Conservation (phyloP, 2,329 filamentous ascomycete species). For the Alternaria novae-zelandiae region DNA sequence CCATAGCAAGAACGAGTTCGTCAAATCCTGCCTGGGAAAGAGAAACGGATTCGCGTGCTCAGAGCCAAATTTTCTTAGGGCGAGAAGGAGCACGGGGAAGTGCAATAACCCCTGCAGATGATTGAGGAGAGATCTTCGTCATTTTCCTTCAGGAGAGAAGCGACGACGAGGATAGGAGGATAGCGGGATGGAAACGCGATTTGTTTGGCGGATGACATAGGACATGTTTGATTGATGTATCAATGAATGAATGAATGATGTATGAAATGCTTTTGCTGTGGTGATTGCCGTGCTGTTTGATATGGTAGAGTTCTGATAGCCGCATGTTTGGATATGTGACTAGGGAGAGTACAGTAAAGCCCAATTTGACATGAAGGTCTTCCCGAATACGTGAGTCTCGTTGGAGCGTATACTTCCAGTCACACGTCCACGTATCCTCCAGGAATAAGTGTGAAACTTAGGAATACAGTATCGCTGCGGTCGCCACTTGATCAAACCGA, state of each 20-base stretch:
- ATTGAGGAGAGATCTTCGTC: background rate
- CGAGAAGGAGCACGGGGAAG: background rate
- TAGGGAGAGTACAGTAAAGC: rapidly evolving
- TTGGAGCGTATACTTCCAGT: rapidly evolving
- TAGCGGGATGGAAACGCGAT: background rate
- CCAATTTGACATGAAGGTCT: background rate
- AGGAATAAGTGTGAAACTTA: background rate
- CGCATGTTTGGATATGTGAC: background rate
- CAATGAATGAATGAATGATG: background rate
- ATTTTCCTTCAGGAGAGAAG: too few species aligned
- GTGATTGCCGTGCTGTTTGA: too few species aligned
- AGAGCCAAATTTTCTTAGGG: background rate
- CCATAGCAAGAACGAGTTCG: background rate
- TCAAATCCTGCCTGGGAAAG: background rate
- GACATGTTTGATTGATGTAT: background rate
- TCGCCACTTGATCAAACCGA: background rate
- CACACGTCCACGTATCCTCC: background rate
- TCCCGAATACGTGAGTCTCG: background rate
- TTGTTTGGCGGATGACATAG: background rate
- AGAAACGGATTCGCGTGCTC: background rate
- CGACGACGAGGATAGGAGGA: background rate
- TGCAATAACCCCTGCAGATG: background rate
- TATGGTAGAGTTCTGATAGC: background rate
- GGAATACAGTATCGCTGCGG: background rate
- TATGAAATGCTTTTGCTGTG: background rate